Conservation (phyloP, 257 asterid species). For the Scutellaria minor region DNA sequence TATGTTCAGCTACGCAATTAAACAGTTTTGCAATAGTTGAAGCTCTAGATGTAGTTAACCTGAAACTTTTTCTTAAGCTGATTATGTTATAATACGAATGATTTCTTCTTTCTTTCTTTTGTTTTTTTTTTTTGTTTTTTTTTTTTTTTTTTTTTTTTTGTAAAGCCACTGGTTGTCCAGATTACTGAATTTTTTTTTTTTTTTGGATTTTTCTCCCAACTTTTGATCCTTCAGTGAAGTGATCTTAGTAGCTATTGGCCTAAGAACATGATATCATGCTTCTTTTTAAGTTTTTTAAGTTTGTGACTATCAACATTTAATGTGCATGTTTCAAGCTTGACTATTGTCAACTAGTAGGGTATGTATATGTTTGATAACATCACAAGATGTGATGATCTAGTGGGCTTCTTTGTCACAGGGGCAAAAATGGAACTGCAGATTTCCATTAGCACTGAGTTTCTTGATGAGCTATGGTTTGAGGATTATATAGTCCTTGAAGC, state of each 20-base stretch:
- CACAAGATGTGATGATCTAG: constrained; percentile 1
- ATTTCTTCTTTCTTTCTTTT: not conserved
- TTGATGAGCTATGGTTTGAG: constrained; percentile 11
- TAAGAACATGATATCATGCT: not conserved
- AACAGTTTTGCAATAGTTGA: not conserved
- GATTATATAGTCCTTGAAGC: constrained; percentile 8
- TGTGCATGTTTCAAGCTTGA: not conserved
- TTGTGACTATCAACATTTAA: constrained; percentile 5
- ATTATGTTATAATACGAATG: not conserved
- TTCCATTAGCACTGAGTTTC: constrained; percentile 5
- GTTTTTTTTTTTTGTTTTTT: not conserved
- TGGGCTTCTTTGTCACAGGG: constrained; percentile 22
- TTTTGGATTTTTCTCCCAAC: not conserved
- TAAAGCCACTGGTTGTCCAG: not conserved
- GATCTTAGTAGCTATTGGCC: not conserved
- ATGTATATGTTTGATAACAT: not conserved
- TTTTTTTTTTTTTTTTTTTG: not conserved
- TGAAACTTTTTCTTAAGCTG: constrained; percentile 8
- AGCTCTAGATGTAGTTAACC: not conserved
- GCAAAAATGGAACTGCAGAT: not conserved
- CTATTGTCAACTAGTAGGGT: not conserved
- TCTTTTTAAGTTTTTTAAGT: not conserved
- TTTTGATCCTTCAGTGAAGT: constrained; percentile 9
- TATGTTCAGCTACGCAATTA: not conserved
- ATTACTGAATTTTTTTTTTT: not conserved